Conservation (phyloP, 2,329 filamentous ascomycete genomes). For the Fusarium tanahbumbuense region DNA sequence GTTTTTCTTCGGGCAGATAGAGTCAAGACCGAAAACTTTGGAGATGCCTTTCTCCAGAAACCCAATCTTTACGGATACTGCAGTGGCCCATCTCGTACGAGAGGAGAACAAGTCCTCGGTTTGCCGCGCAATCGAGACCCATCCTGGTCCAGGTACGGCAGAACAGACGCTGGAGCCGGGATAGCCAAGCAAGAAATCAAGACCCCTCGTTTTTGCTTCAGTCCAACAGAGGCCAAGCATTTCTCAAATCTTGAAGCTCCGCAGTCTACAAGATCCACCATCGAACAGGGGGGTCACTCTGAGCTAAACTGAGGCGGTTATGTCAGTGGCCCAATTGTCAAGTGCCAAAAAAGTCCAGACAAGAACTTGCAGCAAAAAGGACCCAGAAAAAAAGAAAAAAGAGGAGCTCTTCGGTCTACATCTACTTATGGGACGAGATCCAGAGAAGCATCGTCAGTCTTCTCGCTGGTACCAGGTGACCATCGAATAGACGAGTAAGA, state of each 20-base stretch:
- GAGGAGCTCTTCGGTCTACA: conserved; percentile 14
- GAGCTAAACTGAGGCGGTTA: conserved; percentile 29
- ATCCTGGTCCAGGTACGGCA: conserved; percentile 28
- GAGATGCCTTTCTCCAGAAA: not conserved
- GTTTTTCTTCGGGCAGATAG: not conserved
- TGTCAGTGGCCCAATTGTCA: conserved; percentile 36
- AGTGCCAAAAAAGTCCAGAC: conserved; percentile 9
- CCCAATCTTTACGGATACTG: not conserved
- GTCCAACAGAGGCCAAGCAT: conserved; percentile 36
- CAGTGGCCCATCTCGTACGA: conserved; percentile 2
- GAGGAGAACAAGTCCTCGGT: not conserved
- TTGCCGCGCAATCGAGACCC: conserved; percentile 25
- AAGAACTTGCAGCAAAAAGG: conserved; percentile 8
- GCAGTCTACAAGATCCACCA: conserved; percentile 39
- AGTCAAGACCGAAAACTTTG: not conserved
- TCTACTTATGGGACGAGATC: conserved; percentile 29
- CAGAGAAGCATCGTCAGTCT: conserved; percentile 27
- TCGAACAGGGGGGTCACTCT: conserved; percentile 34
- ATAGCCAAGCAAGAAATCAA: conserved; percentile 38
- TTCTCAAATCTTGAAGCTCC: conserved; percentile 34
- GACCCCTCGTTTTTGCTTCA: conserved; percentile 32
- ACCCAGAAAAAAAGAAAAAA: conserved; percentile 19
- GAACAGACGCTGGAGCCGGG: conserved; percentile 34
- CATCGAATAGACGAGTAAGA: conserved; percentile 10
- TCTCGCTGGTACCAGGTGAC: conserved; percentile 18